Evolutionary conservation across 345 rosid genomes (phyloP), one percentile per base, ranked within the genome.

Genomic region (Ricinus communis): DNA sequence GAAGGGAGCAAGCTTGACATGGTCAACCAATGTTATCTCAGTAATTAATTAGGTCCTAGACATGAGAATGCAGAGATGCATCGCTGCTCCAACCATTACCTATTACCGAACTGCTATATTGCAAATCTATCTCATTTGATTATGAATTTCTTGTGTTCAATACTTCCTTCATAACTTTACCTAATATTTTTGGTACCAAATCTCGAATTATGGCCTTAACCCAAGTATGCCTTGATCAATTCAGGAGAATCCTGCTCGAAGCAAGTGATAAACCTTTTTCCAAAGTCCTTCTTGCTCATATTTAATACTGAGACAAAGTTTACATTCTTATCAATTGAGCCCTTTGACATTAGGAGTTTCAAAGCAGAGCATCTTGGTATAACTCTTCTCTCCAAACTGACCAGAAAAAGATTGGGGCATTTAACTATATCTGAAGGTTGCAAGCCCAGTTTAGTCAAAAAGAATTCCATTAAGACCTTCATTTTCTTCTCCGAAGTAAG

Each of bases 351-450:
- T 12, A 81, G 40, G 21, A 66, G 74, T 67, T 74, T 33, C 25
- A 81, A 15, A 22, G 70, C 70, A 0, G 58, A 66, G 68, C 78
- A 77, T 58, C 84, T 81, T 21, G 84, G 79, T 16, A 74, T 63
- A n/a, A 68, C 9, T 66, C 73, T 76, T 46, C 38, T 58, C 74
- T 77, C 49, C 50, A 81, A 64, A 46, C 84, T 77, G 49, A 8
- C 3, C 55, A 77, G 40, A 41, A 77, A 57, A 52, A 77, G 65
- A 43, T 81, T 77, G 1, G 81, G 81, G 71, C 60, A 63, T 52
- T 25, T 77, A 64, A 64, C 74, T 18, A 71, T 12, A 31, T 74
- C 65, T 4, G 72, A 71, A 41, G 81, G 67, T 38, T 65, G 51
- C 71, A 81, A 71, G 19, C 68, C 64, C 38, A 71, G 38, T 50